These are phyloP conservation scores for Nevesoporus exiguus DNA, from an alignment of 768 basidiomycete species.

Conservation along the genomic window DNA sequence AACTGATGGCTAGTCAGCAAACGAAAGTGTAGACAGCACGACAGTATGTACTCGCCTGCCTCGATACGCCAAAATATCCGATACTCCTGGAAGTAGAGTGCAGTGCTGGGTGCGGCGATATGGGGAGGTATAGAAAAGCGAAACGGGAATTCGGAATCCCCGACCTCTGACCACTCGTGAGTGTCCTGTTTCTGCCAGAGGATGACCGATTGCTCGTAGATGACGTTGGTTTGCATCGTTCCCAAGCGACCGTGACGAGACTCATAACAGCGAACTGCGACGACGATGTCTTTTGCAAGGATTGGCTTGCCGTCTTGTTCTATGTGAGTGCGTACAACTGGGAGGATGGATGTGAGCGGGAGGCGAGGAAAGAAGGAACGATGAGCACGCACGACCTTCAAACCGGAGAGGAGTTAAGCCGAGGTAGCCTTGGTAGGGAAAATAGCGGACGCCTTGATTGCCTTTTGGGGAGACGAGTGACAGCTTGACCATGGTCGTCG, in stretches of 20 bases:
- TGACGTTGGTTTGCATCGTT: conserved; percentile 54
- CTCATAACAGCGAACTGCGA: conserved; percentile 85
- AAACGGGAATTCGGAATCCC: conserved; percentile 67
- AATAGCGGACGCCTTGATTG: conserved; percentile 66
- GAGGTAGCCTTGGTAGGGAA: conserved; percentile 74
- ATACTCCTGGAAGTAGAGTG: conserved; percentile 68
- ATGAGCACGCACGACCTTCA: conserved; percentile 58
- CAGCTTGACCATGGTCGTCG: conserved; percentile 60
- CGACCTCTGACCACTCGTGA: conserved; percentile 58
- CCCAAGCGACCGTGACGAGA: conserved; percentile 62
- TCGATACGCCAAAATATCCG: conserved; percentile 81
- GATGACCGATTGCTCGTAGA: conserved; percentile 62
- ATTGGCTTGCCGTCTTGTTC: conserved; percentile 70
- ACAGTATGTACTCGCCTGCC: conserved; percentile 53
- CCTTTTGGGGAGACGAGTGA: conserved; percentile 65
- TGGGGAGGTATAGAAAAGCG: conserved; percentile 63
- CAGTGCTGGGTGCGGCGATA: conserved; percentile 63
- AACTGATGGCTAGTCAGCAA: conserved; percentile 40
- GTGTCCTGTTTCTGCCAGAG: conserved; percentile 66
- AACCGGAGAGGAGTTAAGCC: conserved; percentile 77
- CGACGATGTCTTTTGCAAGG: conserved; percentile 59
- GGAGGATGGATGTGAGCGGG: conserved; percentile 7
- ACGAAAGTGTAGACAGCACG: conserved; percentile 5
- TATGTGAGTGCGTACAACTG: conserved; percentile 67
- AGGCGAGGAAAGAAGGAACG: not conserved